These are phyloP conservation scores for Cryptococcus sp. DNA, from an alignment of 1,284 basidiomycete genomes.

Conservation along the genomic window DNA sequence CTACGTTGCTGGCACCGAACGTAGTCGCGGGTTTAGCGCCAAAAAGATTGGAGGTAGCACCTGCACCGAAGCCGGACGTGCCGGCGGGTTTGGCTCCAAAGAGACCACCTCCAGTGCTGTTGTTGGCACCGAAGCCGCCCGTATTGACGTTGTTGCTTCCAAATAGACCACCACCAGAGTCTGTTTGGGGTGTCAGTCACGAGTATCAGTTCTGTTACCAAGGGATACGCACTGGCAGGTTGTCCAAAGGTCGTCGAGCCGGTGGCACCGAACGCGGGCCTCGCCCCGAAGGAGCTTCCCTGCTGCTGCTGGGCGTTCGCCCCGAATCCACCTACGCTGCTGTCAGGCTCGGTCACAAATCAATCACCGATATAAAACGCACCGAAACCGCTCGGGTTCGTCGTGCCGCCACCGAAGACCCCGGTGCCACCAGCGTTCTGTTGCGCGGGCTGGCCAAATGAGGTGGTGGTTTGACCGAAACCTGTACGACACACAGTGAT, in stretches of 20 bases:
- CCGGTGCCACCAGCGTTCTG: constrained; percentile 60
- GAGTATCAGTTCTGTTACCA: neutral
- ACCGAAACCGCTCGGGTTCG: constrained; percentile 30
- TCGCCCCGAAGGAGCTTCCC: constrained; percentile 33
- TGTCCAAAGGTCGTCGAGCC: constrained; percentile 43
- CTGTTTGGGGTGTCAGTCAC: constrained; percentile 1
- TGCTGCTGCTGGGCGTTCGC: constrained; percentile 16
- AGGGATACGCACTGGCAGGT: neutral
- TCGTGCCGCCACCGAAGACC: constrained; percentile 46
- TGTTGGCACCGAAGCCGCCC: constrained; percentile 42
- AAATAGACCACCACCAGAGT: constrained; percentile 32
- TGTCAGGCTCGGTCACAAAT: constrained; percentile 4
- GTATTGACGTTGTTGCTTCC: constrained; percentile 29
- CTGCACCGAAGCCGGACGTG: constrained; percentile 44
- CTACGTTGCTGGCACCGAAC: constrained; percentile 18
- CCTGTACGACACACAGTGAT: constrained; percentile 50
- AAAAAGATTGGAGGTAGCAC: constrained; percentile 44
- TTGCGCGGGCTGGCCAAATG: constrained; percentile 28
- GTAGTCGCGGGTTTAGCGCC: constrained; percentile 38
- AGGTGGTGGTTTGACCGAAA: constrained; percentile 52
- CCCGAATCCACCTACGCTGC: constrained; percentile 23
- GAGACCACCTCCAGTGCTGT: constrained; percentile 33
- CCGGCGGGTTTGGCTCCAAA: constrained; percentile 34
- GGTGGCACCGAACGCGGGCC: constrained; percentile 41
- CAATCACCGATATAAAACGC: constrained; percentile 12